Evolutionary conservation across 345 rosid species (phyloP), one percentile per base, ranked within the genome.

Genomic region (Pugionium dolabratum): DNA sequence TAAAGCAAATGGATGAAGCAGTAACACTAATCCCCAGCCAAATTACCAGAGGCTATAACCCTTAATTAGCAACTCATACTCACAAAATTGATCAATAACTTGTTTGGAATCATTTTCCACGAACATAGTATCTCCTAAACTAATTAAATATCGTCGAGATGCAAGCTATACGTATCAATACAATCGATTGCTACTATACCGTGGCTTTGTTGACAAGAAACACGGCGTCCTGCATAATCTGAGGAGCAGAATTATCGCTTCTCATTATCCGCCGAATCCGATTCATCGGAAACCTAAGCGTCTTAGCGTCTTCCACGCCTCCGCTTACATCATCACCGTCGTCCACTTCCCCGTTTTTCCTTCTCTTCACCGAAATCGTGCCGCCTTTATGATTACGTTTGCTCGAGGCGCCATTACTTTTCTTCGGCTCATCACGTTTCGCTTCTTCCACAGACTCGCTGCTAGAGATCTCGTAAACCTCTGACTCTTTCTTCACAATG

Each of bases 141-240:
- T 18, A 18, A 18, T 18, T 18, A 18, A 18, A 18, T 18, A 18
- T 18, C 18, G 18, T 18, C 18, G 18, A 18, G 18, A 18, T 18
- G 18, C 18, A 18, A 18, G 18, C 18, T 18, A 18, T 18, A 18
- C 18, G 18, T 18, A 18, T 18, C 18, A 18, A 18, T 18, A 18
- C 18, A 18, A 18, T 18, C 0, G 18, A 18, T 18, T 18, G 18
- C 18, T 18, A 18, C 18, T 18, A 18, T 82, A 93, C 96, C 82
- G 86, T 78, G 46, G 95, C 97, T 78, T 85, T 88, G 51, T 88
- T 88, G 74, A 88, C 86, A 42, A 93, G 78, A 62, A 86, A 88
- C 4, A 84, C 87, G 9, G 86, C 91, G 44, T 90, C 97, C 56
- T 78, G 80, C 61, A 76, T 64, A 3, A 85, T 43, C 29, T 66